These are phyloP conservation scores for Boletellus emodensis DNA, from an alignment of 768 basidiomycete species.

Conservation along the genomic window DNA sequence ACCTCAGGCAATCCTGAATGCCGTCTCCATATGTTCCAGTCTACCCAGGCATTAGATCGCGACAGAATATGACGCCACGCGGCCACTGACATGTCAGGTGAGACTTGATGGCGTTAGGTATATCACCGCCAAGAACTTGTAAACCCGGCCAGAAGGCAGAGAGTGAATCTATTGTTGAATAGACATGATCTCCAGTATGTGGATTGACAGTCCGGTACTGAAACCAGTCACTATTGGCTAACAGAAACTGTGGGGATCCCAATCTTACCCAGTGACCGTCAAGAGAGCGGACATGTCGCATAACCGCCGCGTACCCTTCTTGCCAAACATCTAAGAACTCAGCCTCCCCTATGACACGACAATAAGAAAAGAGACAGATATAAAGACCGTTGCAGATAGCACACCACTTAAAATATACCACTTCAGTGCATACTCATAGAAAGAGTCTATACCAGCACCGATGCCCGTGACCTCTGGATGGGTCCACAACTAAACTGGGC, in stretches of 20 bases:
- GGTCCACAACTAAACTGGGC: slow-evolving; percentile 53
- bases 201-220: slow-evolving; percentile 89
- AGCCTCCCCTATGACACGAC: slow-evolving; percentile 52
- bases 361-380: background rate
- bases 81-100: slow-evolving; percentile 75
- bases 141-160: slow-evolving; percentile 98
- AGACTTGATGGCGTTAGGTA: slow-evolving; percentile 88
- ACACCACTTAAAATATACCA: slow-evolving; percentile 85
- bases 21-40: slow-evolving; percentile 90
- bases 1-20: slow-evolving; percentile 90
- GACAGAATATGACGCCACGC: background rate
- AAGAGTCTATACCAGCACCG: slow-evolving; percentile 94
- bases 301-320: slow-evolving; percentile 76
- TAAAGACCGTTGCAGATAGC: slow-evolving; percentile 10
- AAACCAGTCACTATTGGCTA: background rate
- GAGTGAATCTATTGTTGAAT: slow-evolving; percentile 85
- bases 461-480: slow-evolving; percentile 74
- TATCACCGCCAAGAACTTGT: slow-evolving; percentile 81
- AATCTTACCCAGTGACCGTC: slow-evolving; percentile 82
- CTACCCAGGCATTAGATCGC: slow-evolving; percentile 34
- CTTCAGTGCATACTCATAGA: slow-evolving; percentile 91
- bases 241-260: background rate
- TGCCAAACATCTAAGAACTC: slow-evolving; percentile 84
- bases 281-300: slow-evolving; percentile 74
- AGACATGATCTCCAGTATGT: slow-evolving; percentile 67